Percentiles rank a stretch among this genome's conserved stretches.
These are phyloP conservation scores for Sporothrix curviconia DNA, from an alignment of 2,329 filamentous ascomycete species.

Conservation along the genomic window DNA sequence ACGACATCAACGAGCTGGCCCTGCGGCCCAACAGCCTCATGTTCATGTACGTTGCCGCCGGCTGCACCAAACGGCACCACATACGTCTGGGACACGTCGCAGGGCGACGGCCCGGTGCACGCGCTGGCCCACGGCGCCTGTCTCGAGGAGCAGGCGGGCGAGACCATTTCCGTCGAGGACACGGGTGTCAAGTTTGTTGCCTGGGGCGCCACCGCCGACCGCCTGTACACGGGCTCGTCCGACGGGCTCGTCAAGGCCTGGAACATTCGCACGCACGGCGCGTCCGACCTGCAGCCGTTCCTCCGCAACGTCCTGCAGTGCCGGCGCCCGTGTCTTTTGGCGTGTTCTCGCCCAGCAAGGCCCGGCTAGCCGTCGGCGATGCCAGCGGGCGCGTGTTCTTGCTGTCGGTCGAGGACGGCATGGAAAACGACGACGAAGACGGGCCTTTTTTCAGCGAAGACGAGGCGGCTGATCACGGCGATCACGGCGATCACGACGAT, in stretches of 20 bases:
- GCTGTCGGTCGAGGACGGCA: conserved; percentile 40
- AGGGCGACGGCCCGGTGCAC: conserved; percentile 50
- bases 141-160: conserved; percentile 24
- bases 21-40: conserved; percentile 26
- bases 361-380: conserved; percentile 53
- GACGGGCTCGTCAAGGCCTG: conserved; percentile 58
- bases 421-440: conserved; percentile 24
- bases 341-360: conserved; percentile 50
- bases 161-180: conserved; percentile 38
- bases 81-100: conserved; percentile 57
- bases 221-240: conserved; percentile 58
- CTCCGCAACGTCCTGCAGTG: conserved; percentile 49
- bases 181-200: conserved; percentile 58
- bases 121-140: conserved; percentile 45
- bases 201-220: conserved; percentile 51
- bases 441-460: conserved; percentile 16
- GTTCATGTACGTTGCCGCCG: conserved; percentile 47
- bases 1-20: conserved; percentile 57
- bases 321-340: conserved; percentile 52
- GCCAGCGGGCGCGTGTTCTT: conserved; percentile 55
- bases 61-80: conserved; percentile 55
- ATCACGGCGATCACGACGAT: neutral
- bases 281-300: conserved; percentile 29
- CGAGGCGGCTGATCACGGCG: neutral
- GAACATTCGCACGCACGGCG: conserved; percentile 45